Percentiles rank a stretch among this genome's conserved stretches.
Evolutionary conservation across 768 basidiomycete genomes (phyloP).

Genomic region (Dioszegia crocea): DNA sequence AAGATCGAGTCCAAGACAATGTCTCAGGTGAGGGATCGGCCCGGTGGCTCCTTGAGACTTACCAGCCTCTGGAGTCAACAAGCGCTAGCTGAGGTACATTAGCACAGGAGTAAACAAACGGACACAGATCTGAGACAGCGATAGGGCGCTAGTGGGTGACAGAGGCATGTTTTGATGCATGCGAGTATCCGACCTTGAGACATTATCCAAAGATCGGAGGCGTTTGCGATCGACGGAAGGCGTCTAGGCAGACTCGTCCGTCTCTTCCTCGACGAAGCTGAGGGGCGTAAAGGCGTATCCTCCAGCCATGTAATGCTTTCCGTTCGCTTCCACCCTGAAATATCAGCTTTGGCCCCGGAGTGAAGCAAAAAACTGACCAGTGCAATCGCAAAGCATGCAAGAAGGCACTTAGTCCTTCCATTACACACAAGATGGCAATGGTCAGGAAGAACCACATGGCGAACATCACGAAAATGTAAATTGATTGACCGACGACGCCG

Average conservation of each 20-base stretch:
- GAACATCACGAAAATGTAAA: conserved; percentile 64
- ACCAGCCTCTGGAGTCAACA: neutral
- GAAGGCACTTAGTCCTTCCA: conserved; percentile 96
- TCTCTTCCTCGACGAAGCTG: conserved; percentile 1
- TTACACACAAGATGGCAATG: conserved; percentile 75
- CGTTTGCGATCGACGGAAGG: neutral
- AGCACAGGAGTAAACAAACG: too few relatives aligned
- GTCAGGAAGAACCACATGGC: conserved; percentile 81
- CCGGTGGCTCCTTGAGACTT: neutral
- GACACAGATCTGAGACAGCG: too few relatives aligned
- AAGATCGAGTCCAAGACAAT: neutral
- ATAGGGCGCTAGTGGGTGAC: too few relatives aligned
- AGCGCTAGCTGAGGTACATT: too few relatives aligned
- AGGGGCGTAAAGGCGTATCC: conserved; percentile 55
- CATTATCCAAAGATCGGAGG: too few relatives aligned
- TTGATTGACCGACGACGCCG: conserved; percentile 48
- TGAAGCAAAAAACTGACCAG: conserved; percentile 59
- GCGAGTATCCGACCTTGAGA: too few relatives aligned
- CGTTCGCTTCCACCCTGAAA: conserved; percentile 79
- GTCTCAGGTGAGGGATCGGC: neutral
- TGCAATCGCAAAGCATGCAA: conserved; percentile 92
- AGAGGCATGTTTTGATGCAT: neutral
- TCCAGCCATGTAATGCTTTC: conserved; percentile 87
- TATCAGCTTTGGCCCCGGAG: neutral
- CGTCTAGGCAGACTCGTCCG: neutral